These are phyloP conservation scores for Cryptococcus hybrid DNA, from an alignment of 1,284 basidiomycete species.

Conservation along the genomic window DNA sequence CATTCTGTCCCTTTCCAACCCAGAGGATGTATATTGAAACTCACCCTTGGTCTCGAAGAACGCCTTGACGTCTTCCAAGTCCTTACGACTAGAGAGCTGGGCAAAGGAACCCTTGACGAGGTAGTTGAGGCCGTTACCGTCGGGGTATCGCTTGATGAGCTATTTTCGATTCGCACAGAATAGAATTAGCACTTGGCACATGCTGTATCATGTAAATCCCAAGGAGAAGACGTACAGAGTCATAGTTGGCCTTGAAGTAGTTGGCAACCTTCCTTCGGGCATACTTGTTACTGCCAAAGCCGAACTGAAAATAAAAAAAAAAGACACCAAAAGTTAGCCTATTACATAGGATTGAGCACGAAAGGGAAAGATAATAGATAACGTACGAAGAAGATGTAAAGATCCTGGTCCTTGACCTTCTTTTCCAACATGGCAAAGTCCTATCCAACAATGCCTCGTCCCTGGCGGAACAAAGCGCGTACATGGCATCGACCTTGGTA, in stretches of 20 bases:
- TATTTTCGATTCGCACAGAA: conserved; percentile 35
- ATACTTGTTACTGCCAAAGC: conserved; percentile 42
- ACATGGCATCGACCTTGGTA: conserved; percentile 66
- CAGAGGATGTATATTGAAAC: neutral
- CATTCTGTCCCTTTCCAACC: neutral
- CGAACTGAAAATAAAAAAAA: conserved; percentile 52
- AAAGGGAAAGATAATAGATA: neutral
- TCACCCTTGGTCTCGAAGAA: conserved; percentile 61
- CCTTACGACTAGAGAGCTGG: conserved; percentile 64
- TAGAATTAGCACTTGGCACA: neutral
- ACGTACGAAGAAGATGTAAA: conserved; percentile 54
- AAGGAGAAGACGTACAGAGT: conserved; percentile 54
- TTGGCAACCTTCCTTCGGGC: conserved; percentile 40
- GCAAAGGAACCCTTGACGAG: conserved; percentile 58
- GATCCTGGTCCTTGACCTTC: conserved; percentile 63
- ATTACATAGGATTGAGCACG: neutral
- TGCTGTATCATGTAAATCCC: too few relatives aligned
- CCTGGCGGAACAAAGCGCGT: conserved; percentile 39
- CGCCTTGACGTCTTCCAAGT: conserved; percentile 64
- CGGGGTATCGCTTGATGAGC: conserved; percentile 69
- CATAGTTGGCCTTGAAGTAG: conserved; percentile 63
- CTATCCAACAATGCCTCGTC: conserved; percentile 55
- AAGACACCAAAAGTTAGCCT: conserved; percentile 35
- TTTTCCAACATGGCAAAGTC: conserved; percentile 60
- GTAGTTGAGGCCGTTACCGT: conserved; percentile 59